Evolutionary conservation across 2,329 filamentous ascomycete species (phyloP), one percentile per base, ranked within the genome.

Genomic region (Aspergillus sp.): DNA sequence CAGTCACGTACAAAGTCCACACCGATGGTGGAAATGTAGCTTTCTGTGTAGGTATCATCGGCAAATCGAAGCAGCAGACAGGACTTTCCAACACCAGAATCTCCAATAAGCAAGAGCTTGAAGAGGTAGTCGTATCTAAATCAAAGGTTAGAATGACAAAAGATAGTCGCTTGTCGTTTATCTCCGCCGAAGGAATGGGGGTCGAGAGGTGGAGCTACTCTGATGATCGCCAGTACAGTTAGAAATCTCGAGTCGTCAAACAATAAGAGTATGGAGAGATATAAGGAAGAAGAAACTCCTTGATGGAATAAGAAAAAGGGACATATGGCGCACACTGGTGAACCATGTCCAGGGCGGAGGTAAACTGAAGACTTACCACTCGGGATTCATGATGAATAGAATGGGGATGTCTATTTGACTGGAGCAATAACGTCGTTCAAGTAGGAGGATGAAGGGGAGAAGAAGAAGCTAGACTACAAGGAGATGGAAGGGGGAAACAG

Each of bases 41-140:
- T 95, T 78, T 97, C 93, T 50, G 93, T 98, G 79, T 97, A 98
- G 71, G 93, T 97, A 67, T 96, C 90, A 69, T 96, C 93, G 67
- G 93, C 93, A 68, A 98, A 98, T 77, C 93, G 90, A 68, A 98
- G 80, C 59, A 98, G 81, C 76, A 98, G 73, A 76, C 93, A 98
- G 67, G 93, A 98, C 86, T 98, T 98, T 86, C 93, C 93, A 66
- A 98, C 93, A 83, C 93, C 93, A 71, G 93, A 98, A 73, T 98
- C 93, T 74, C 93, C 93, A 83, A 98, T 98, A 78, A 98, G 91
- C 74, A 98, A 88, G 58, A 98, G 90, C 85, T 98, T 98, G 85
- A 98, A 98, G 67, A 98, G 90, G 74, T 98, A 98, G 72, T 98
- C 93, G 87, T 98, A 98, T 93, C 93, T 97, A 67, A 48, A 45